Base-by-base conservation (phyloP, 371 early-diverging fungal genomes). In the Mortierella sp. region DNA sequence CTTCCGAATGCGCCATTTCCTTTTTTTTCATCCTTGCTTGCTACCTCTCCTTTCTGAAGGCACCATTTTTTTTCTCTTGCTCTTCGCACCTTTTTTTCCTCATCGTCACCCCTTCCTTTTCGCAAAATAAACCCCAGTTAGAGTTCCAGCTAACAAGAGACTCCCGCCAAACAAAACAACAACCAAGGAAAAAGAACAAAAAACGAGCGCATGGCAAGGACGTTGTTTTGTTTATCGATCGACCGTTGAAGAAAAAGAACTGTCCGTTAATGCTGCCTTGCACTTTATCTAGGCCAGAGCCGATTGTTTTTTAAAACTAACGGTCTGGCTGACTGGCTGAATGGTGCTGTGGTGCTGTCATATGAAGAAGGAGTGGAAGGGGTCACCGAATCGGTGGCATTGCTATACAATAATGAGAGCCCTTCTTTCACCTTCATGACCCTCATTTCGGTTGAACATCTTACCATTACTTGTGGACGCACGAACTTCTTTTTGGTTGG, bases 1-100 rank as follows among this genome's bases (percentile, higher is more conserved):
- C 24, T 67, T 67, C 40, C 43, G 67, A 67, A 67, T 40, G 40
- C 67, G 67, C 67, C 24, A 67, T 67, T 67, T 40, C 64, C 40
- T 2, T 64, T 40, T 37, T 21, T 40, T 19, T 21, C 24, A 37
- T 40, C 13, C 34, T 61, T 61, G 50, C 50, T 50, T n/a, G 54
- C 24, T 54, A 54, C 34, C 14, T 40, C 64, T 61, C 64, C 21
- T 37, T 8, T 61, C 5, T 37, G 34, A 34, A 64, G 48, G 48
- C 9, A 48, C 48, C 48, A 31, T 19, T 6, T 34, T 61, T 59
- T 67, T 0, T 37, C 21, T 28, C 31, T 61, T 61, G 34, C 28
- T 57, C 4, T 11, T 57, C 59, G 26, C 59, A 26, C 26, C 26
- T 4, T 57, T 4, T 57, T 31, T 40, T 6, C 43, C 43, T 50